These are phyloP conservation scores for Wickerhamomyces bisporus DNA, from an alignment of 805 yeast genomes.

Conservation along the genomic window DNA sequence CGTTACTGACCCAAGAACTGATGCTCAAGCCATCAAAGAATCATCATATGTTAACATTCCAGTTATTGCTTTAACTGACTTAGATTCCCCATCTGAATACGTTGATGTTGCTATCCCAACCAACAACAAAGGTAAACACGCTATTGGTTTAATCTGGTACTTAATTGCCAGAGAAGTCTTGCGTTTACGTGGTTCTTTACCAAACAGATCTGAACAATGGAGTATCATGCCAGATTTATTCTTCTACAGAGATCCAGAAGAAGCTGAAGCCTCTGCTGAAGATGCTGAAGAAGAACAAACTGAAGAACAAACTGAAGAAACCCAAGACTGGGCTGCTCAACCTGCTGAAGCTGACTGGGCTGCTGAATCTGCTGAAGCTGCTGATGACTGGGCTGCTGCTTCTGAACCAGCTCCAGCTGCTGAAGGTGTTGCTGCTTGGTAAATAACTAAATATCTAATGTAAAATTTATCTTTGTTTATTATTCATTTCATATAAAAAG, in stretches of 20 bases:
- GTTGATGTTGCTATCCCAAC: conserved; percentile 99
- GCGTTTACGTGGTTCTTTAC: conserved; percentile 96
- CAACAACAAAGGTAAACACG: conserved; percentile 99
- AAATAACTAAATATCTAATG: conserved; percentile 23
- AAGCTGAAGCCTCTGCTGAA: conserved; percentile 76
- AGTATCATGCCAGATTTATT: conserved; percentile 99
- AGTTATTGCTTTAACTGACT: conserved; percentile 97
- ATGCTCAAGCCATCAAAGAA: conserved; percentile 99
- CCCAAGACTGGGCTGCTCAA: conserved; percentile 65
- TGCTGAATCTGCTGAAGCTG: conserved; percentile 60
- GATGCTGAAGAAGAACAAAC: conserved; percentile 47
- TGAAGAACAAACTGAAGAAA: conserved; percentile 62
- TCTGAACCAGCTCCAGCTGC: conserved; percentile 27
- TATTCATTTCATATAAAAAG: neutral
- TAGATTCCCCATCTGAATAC: conserved; percentile 98
- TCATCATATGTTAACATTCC: conserved; percentile 99
- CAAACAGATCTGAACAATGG: conserved; percentile 97
- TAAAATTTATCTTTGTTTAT: conserved; percentile 21
- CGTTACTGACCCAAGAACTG: conserved; percentile 99
- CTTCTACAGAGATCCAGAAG: conserved; percentile 99
- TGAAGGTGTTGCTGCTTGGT: conserved; percentile 25
- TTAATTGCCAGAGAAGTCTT: conserved; percentile 98
- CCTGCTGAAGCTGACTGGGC: conserved; percentile 74
- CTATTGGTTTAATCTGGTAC: conserved; percentile 99
- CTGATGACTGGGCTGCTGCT: conserved; percentile 57